These are phyloP conservation scores for Globisporangium polare DNA, from an alignment of 352 stramenopile species.

Conservation along the genomic window DNA sequence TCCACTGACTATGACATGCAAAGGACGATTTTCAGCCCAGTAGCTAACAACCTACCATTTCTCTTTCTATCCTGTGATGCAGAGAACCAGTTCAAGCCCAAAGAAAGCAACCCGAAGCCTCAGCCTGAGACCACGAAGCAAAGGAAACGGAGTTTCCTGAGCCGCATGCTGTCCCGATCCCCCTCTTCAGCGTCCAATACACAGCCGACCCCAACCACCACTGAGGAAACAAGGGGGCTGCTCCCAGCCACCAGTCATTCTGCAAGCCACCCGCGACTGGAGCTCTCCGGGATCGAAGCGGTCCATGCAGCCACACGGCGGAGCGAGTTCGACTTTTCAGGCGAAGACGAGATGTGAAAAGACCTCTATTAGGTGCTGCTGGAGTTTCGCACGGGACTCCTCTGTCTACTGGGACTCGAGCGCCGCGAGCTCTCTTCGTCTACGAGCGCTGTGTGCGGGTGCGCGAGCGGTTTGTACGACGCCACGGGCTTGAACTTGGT, in stretches of 20 bases:
- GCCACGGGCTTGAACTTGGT: constrained; percentile 27
- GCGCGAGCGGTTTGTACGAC: constrained; percentile 25
- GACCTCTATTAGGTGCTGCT: background rate
- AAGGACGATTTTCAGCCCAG: background rate
- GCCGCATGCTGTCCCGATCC: constrained; percentile 6
- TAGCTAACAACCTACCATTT: background rate
- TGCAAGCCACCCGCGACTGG: constrained; percentile 19
- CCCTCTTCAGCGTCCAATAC: background rate
- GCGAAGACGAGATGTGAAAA: constrained; percentile 17
- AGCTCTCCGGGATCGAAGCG: constrained; percentile 40
- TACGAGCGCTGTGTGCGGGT: background rate
- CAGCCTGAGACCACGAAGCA: background rate
- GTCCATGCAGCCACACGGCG: constrained; percentile 33
- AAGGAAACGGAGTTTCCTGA: constrained; percentile 12
- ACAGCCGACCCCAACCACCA: background rate
- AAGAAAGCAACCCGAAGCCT: background rate
- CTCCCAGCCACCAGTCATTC: background rate
- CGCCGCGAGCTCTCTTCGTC: background rate
- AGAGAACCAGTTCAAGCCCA: constrained; percentile 14
- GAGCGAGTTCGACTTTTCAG: constrained; percentile 40
- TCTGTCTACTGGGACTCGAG: background rate
- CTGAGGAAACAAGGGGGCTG: background rate
- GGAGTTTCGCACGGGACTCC: background rate
- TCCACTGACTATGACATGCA: background rate
- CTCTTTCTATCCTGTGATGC: background rate